Conservation (phyloP, 306 rosid species). For the Pyrus pyrifolia region DNA sequence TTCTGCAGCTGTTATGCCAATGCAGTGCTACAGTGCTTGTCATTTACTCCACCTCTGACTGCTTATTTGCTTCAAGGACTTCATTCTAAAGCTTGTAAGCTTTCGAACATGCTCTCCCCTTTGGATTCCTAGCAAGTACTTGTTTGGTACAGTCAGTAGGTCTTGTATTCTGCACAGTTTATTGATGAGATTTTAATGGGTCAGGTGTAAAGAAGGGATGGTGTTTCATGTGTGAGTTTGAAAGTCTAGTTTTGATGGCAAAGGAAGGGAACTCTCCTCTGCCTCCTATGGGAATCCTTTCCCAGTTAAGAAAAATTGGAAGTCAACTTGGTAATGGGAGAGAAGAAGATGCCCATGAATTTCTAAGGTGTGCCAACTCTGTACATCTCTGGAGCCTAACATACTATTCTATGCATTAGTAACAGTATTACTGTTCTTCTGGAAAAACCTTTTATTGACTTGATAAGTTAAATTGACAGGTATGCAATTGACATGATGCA, state of each 20-base stretch:
- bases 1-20: constrained; percentile 88
- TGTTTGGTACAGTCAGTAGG: background rate
- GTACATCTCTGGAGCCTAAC: constrained; percentile 1
- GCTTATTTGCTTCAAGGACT: constrained; percentile 84
- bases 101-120: constrained; percentile 7
- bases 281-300: constrained; percentile 68
- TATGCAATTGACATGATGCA: constrained; percentile 86
- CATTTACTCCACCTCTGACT: constrained; percentile 89
- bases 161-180: constrained; percentile 12
- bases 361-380: constrained; percentile 54
- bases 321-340: constrained; percentile 84
- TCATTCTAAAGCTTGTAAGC: constrained; percentile 82
- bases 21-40: constrained; percentile 91
- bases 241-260: constrained; percentile 64
- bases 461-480: constrained; percentile 31
- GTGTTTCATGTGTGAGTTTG: constrained; percentile 91
- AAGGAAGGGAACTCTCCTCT: constrained; percentile 57
- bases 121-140: constrained; percentile 7
- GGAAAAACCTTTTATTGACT: constrained; percentile 6
- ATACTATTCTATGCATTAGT: background rate
- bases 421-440: constrained; percentile 15
- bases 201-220: constrained; percentile 67
- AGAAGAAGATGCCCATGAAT: constrained; percentile 98
- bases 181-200: constrained; percentile 8
- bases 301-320: constrained; percentile 66